Conservation (phyloP, 1,284 basidiomycete species). For the Mycena sp. region DNA sequence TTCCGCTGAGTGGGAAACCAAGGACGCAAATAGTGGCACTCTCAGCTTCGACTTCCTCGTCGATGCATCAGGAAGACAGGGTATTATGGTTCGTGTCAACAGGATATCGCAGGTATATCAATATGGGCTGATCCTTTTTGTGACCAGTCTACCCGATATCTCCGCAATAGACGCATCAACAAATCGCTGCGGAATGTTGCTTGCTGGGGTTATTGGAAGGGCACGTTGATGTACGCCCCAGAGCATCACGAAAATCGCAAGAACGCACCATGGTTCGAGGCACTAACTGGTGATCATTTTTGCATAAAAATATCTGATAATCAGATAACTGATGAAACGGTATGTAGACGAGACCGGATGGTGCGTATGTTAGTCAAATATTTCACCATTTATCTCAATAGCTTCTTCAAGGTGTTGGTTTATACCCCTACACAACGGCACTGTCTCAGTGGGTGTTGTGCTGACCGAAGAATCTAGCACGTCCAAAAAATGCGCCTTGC, state of each 20-base stretch:
- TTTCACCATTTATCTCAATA: background rate
- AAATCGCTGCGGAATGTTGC: constrained; percentile 57
- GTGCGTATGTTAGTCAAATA: constrained; percentile 28
- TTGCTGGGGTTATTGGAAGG: constrained; percentile 62
- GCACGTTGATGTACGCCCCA: constrained; percentile 43
- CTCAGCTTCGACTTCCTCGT: constrained; percentile 55
- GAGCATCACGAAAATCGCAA: constrained; percentile 39
- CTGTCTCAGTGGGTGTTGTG: constrained; percentile 1
- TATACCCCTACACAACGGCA: constrained; percentile 51
- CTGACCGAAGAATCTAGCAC: background rate
- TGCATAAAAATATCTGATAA: background rate
- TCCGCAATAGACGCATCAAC: constrained; percentile 54
- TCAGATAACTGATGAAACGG: background rate
- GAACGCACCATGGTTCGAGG: constrained; percentile 51
- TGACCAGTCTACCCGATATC: constrained; percentile 57
- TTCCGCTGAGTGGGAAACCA: constrained; percentile 46
- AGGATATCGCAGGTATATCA: too few relatives aligned
- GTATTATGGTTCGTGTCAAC: constrained; percentile 36
- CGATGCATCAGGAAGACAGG: constrained; percentile 57
- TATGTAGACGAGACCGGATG: constrained; percentile 46
- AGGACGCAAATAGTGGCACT: constrained; percentile 38
- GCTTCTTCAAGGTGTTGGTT: constrained; percentile 39
- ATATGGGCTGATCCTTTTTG: background rate
- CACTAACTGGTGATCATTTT: constrained; percentile 43
- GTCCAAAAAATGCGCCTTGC: background rate